These are phyloP conservation scores for Suillus placidus DNA, from an alignment of 768 basidiomycete genomes.

Conservation along the genomic window DNA sequence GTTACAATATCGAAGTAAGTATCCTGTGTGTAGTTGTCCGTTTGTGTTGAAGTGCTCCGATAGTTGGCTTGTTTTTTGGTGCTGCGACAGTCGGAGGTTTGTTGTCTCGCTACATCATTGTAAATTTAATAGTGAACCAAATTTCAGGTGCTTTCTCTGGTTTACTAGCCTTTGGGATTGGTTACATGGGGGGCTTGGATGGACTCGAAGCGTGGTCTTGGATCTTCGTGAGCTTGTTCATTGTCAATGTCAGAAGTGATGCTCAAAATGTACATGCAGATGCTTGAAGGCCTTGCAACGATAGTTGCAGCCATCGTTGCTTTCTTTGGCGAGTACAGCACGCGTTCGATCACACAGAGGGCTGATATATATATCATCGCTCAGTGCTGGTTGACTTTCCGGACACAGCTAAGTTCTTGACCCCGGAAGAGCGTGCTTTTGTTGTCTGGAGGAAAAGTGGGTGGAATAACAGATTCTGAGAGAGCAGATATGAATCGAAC, in stretches of 20 bases:
- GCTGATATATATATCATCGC: not conserved
- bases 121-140: not conserved
- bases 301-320: slow-evolving; percentile 57
- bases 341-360: not conserved
- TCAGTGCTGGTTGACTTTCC: slow-evolving; percentile 67
- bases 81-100: slow-evolving; percentile 61
- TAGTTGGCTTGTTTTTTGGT: slow-evolving; percentile 63
- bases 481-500: not conserved
- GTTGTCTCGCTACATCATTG: not conserved
- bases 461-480: slow-evolving; percentile 11
- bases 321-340: slow-evolving; percentile 43
- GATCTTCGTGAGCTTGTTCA: slow-evolving; percentile 55
- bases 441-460: slow-evolving; percentile 59
- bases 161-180: slow-evolving; percentile 56
- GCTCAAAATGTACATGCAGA: slow-evolving; percentile 1
- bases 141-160: slow-evolving; percentile 57
- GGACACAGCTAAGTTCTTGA: slow-evolving; percentile 59
- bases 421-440: slow-evolving; percentile 60
- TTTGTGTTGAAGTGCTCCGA: not conserved
- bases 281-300: slow-evolving; percentile 66
- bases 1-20: slow-evolving; percentile 49
- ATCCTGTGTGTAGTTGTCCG: not conserved
- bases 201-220: slow-evolving; percentile 63
- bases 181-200: slow-evolving; percentile 50
- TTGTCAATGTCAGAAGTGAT: not conserved